Conservation (phyloP, 306 rosid genomes). For the Gleditsia sinensis region DNA sequence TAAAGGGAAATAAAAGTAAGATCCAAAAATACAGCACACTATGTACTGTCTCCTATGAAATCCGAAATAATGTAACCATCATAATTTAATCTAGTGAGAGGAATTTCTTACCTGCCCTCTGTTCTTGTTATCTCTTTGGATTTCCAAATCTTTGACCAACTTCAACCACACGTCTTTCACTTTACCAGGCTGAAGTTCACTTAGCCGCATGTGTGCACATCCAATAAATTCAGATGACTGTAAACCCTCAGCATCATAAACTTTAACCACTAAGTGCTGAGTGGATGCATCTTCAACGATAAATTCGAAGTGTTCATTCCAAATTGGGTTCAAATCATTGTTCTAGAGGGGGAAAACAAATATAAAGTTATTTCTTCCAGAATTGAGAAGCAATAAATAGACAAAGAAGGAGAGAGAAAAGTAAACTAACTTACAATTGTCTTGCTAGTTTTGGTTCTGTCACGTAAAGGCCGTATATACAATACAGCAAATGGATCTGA, state of each 20-base stretch:
- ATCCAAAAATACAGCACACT: background rate
- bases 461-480: conserved; percentile 74
- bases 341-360: conserved; percentile 51
- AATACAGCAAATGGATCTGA: conserved; percentile 91
- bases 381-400: conserved; percentile 22
- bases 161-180: conserved; percentile 96
- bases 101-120: conserved; percentile 76
- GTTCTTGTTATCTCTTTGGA: conserved; percentile 84
- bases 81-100: conserved; percentile 28
- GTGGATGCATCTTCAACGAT: conserved; percentile 88
- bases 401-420: background rate
- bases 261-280: conserved; percentile 76
- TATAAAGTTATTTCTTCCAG: conserved; percentile 29
- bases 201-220: conserved; percentile 61
- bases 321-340: conserved; percentile 92
- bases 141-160: conserved; percentile 91
- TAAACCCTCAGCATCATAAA: conserved; percentile 79
- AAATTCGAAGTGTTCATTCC: conserved; percentile 97
- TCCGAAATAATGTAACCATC: conserved; percentile 14
- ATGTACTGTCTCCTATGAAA: background rate
- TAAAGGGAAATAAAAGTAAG: background rate
- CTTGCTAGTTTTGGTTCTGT: conserved; percentile 89
- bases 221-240: conserved; percentile 82
- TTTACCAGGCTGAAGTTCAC: conserved; percentile 89
- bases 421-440: conserved; percentile 63